These are phyloP conservation scores for Eucalyptus guilfoylei DNA, from an alignment of 345 rosid species.

Conservation along the genomic window DNA sequence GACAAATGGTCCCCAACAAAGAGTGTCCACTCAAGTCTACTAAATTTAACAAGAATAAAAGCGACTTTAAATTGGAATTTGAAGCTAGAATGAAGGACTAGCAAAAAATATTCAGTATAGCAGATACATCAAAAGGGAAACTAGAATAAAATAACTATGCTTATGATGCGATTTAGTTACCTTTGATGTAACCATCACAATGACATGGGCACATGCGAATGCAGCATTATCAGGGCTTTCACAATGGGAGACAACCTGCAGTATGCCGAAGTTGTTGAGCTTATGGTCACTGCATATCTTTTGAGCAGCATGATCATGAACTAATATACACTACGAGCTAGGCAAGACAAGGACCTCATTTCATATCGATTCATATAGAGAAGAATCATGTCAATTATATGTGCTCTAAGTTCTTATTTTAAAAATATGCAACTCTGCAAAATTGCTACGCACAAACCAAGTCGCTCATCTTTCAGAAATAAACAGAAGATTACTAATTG, in stretches of 20 bases:
- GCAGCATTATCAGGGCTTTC: constrained; percentile 45
- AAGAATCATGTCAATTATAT: neutral
- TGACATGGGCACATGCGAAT: constrained; percentile 65
- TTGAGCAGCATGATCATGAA: neutral
- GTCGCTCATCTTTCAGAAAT: neutral
- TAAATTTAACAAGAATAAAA: neutral
- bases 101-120: neutral
- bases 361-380: neutral
- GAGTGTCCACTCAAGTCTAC: neutral
- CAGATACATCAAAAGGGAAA: neutral
- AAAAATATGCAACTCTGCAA: neutral
- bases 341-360: neutral
- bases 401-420: neutral
- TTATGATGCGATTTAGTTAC: constrained; percentile 9
- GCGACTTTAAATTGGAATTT: neutral
- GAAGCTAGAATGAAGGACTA: neutral
- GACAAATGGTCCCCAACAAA: neutral
- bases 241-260: constrained; percentile 57
- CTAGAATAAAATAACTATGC: neutral
- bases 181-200: constrained; percentile 68
- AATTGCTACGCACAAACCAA: neutral
- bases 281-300: neutral
- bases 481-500: neutral
- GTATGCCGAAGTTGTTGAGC: neutral
- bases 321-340: neutral